phyloP scores from a whole-genome alignment of 768 basidiomycete genomes.

The Favolaschia claudopus region DNA sequence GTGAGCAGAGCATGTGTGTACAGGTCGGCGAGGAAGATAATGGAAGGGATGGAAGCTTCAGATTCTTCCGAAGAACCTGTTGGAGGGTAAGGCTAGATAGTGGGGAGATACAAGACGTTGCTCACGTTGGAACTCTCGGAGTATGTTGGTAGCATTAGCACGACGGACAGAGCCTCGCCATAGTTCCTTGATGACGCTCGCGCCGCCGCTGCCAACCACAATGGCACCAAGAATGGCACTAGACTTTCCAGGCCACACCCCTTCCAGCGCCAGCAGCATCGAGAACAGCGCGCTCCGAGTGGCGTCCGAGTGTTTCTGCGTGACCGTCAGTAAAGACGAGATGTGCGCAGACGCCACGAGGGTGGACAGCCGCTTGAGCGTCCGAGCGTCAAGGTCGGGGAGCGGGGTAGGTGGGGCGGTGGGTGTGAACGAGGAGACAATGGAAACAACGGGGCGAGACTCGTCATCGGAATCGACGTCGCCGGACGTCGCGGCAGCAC shows the following conservation, averaged over 20 bases:
- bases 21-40: constrained; percentile 82
- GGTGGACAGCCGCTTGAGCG: constrained; percentile 67
- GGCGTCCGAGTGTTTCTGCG: constrained; percentile 45
- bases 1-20: constrained; percentile 87
- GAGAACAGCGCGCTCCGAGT: constrained; percentile 57
- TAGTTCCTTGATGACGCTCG: constrained; percentile 75
- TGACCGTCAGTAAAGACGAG: constrained; percentile 55
- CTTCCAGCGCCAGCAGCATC: constrained; percentile 64
- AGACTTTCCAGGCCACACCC: constrained; percentile 65
- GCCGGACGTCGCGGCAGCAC: constrained; percentile 29
- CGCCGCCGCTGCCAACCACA: constrained; percentile 56
- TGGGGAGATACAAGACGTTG: not conserved
- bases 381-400: constrained; percentile 63
- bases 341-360: constrained; percentile 64
- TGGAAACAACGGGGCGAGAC: constrained; percentile 38
- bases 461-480: constrained; percentile 50
- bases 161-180: constrained; percentile 72
- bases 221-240: constrained; percentile 66
- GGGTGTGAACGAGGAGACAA: constrained; percentile 46
- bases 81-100: not conserved
- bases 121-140: constrained; percentile 17
- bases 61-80: constrained; percentile 45
- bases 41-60: constrained; percentile 59
- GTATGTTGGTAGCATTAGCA: constrained; percentile 35
- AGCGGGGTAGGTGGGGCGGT: constrained; percentile 29